Evolutionary conservation across 768 basidiomycete species (phyloP).

Genomic region (Tulasnella sp.): DNA sequence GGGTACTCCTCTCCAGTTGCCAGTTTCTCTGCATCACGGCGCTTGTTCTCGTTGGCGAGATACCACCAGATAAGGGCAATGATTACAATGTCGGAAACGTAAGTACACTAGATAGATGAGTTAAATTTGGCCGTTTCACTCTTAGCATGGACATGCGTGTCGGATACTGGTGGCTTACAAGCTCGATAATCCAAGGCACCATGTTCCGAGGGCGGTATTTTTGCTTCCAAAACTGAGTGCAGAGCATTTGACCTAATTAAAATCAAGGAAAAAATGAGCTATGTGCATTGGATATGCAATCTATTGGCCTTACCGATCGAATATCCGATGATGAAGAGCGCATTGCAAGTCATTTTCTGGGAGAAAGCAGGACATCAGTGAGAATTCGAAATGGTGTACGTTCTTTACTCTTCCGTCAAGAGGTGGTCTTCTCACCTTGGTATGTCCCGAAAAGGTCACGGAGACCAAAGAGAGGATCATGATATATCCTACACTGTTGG

Average conservation of each 20-base stretch:
- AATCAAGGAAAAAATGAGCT: neutral
- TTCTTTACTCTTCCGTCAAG: no score
- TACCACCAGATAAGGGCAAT: conserved; percentile 23
- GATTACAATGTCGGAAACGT: conserved; percentile 10
- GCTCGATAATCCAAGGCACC: conserved; percentile 28
- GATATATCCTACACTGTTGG: conserved; percentile 2
- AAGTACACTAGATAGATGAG: neutral
- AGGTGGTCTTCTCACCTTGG: conserved; percentile 15
- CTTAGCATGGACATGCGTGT: neutral
- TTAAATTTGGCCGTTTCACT: neutral
- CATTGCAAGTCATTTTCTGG: conserved; percentile 30
- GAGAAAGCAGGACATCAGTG: neutral
- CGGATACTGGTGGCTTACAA: neutral
- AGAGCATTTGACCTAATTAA: conserved; percentile 27
- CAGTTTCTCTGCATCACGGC: conserved; percentile 29
- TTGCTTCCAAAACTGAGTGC: conserved; percentile 30
- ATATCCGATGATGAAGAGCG: conserved; percentile 30
- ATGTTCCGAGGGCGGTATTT: conserved; percentile 30
- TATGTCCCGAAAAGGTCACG: conserved; percentile 25
- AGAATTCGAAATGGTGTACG: neutral
- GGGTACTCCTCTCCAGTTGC: conserved; percentile 20
- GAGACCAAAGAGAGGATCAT: conserved; percentile 19
- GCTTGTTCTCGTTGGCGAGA: conserved; percentile 30
- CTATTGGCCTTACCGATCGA: neutral
- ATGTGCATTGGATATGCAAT: neutral